phyloP scores from a whole-genome alignment of 2,329 filamentous ascomycete genomes.

The Cordyceps cateniannulata region DNA sequence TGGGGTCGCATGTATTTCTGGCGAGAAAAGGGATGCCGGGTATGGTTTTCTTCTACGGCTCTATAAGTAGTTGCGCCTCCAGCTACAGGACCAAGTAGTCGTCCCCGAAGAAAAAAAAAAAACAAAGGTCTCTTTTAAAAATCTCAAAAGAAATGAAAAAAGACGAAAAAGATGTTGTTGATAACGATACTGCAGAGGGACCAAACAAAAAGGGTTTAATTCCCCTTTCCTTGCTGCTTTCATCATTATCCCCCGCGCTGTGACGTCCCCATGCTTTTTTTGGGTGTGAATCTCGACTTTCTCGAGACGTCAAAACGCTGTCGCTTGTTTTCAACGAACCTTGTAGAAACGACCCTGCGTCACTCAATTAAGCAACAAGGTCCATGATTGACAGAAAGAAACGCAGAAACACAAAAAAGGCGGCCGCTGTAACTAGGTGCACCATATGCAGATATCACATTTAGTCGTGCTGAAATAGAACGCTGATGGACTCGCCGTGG shows the following conservation, averaged over 20 bases:
- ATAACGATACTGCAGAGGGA: background rate
- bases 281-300: background rate
- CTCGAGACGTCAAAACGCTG: background rate
- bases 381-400: background rate
- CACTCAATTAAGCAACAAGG: background rate
- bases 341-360: background rate
- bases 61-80: too few species aligned
- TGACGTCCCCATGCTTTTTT: background rate
- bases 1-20: too few species aligned
- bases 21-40: too few species aligned
- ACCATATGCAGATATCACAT: background rate
- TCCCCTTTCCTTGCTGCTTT: background rate
- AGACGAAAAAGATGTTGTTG: background rate
- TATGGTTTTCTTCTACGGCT: too few species aligned
- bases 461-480: constrained; percentile 58
- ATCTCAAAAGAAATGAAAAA: background rate
- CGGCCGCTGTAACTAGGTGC: background rate
- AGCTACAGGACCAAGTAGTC: too few species aligned
- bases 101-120: too few species aligned
- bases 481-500: constrained; percentile 95
- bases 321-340: background rate
- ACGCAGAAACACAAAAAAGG: too few species aligned
- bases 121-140: too few species aligned
- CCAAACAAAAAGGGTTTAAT: background rate
- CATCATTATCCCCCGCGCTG: background rate